Conservation (phyloP, 805 yeast species). For the Pichia heedii region DNA sequence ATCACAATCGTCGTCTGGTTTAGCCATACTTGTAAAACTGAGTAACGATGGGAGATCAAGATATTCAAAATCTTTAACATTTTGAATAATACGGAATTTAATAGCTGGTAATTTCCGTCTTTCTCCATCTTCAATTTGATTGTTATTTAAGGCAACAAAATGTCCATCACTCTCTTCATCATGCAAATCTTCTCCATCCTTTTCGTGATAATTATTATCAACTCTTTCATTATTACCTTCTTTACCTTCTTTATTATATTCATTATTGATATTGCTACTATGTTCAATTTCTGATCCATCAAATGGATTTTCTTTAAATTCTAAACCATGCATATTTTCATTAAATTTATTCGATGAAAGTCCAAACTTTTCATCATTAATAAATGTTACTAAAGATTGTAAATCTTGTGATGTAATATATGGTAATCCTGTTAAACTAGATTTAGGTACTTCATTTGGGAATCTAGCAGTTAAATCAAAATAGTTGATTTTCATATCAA, state of each 20-base stretch:
- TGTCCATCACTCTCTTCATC: not conserved
- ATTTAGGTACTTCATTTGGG: conserved; percentile 40
- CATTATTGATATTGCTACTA: conserved; percentile 6
- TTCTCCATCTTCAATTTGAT: conserved; percentile 6
- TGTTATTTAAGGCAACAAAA: not conserved
- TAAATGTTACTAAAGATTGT: conserved; percentile 50
- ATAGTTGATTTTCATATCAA: conserved; percentile 59
- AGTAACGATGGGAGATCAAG: conserved; percentile 24
- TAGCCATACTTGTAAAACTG: conserved; percentile 13
- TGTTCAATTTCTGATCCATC: conserved; percentile 21
- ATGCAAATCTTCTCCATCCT: not conserved
- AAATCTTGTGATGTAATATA: conserved; percentile 52
- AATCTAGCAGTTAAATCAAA: conserved; percentile 50
- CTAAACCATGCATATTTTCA: conserved; percentile 8
- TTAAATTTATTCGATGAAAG: conserved; percentile 13
- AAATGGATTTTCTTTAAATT: conserved; percentile 14
- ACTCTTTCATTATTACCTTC: not conserved
- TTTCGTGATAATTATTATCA: not conserved
- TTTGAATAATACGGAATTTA: conserved; percentile 38
- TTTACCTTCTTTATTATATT: conserved; percentile 19
- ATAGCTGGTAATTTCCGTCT: conserved; percentile 24
- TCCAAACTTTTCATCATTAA: conserved; percentile 39
- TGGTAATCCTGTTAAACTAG: conserved; percentile 44
- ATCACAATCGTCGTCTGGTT: conserved; percentile 8
- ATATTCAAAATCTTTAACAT: conserved; percentile 33